Evolutionary conservation across 306 rosid genomes (phyloP).

Genomic region (Medicago truncatula): MtrunA17r5.0-ANR NC_053049.1:44901001-44901500

Average conservation of each 20-base stretch:
- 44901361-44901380: slow-evolving; percentile 80
- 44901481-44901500: slow-evolving; percentile 71
- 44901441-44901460: not conserved
- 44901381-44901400: not conserved
- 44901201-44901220: slow-evolving; percentile 72
- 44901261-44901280: slow-evolving; percentile 68
- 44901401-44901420: not conserved
- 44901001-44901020: not conserved
- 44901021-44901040: slow-evolving; percentile 10
- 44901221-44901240: slow-evolving; percentile 71
- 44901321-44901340: slow-evolving; percentile 73
- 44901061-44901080: not conserved
- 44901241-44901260: slow-evolving; percentile 69
- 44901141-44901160: not conserved
- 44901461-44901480: not conserved
- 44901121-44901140: not conserved
- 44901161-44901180: not conserved
- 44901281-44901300: slow-evolving; percentile 70
- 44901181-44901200: slow-evolving; percentile 54
- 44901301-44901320: slow-evolving; percentile 68
- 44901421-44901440: not conserved
- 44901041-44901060: slow-evolving; percentile 18
- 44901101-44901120: not conserved
- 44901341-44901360: slow-evolving; percentile 67
- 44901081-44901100: slow-evolving; percentile 12